Evolutionary conservation across 179 eudicot species (phyloP), one percentile per base, ranked within the genome.

Genomic region (Spergularia azorica): DNA sequence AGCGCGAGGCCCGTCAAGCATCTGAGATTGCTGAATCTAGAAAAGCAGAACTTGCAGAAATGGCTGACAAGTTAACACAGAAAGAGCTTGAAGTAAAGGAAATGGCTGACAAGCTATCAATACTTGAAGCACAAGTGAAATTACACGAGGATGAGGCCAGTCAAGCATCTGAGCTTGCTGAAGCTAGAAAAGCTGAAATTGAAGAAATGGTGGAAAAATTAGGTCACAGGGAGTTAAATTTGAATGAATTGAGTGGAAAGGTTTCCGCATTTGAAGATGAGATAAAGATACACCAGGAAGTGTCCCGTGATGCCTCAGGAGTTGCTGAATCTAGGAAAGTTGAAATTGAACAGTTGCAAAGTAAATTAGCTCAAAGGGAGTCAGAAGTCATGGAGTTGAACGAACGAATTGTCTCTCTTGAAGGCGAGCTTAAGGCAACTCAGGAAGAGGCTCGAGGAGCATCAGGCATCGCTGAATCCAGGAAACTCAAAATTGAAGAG

Each of bases 101-200:
- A 11, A 63, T 78, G 77, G 78, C 72, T 46, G 84, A 75, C 9
- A 78, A 57, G 67, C 14, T 92, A 63, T 67, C 51, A 6, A 83
- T 82, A 54, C 91, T 82, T 55, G 97, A 95, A 77, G 86, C 74
- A 9, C 90, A 90, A 86, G 83, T 87, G 14, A 88, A 84, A 79
- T 77, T 85, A 69, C 78, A 79, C 67, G 92, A 79, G 41, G 79
- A 78, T 59, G 84, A 51, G 51, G 82, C 82, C 54, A 16, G 14
- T 21, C 79, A 79, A 71, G 79, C 76, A 38, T 78, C 84, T 16
- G 58, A 46, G 21, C 51, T 82, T 56, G 76, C 79, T 74, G 82
- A 82, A 65, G 46, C 77, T 21, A 72, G 74, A 54, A 77, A 73
- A 72, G 66, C 60, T 43, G 84, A 81, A 80, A 76, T 76, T 1